These are phyloP conservation scores for Chytriomyces sp. DNA, from an alignment of 192 early-diverging fungal genomes.

Conservation along the genomic window DNA sequence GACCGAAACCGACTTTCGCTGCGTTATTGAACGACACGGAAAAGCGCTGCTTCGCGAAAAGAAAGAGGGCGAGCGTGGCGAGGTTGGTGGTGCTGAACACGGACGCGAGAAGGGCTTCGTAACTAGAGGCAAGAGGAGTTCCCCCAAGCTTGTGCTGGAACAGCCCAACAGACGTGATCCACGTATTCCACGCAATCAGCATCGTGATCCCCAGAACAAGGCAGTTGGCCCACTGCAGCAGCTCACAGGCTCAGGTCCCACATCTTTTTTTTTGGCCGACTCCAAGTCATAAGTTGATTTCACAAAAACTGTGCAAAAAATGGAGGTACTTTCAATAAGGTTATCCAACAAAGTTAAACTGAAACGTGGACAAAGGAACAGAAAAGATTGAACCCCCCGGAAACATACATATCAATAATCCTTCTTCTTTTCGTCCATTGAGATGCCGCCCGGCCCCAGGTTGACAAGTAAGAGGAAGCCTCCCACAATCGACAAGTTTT, in stretches of 20 bases:
- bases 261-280: no score
- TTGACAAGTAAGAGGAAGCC: slow-evolving; percentile 90
- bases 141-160: background rate
- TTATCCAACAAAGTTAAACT: no score
- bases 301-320: no score
- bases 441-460: slow-evolving; percentile 69
- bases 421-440: slow-evolving; percentile 95
- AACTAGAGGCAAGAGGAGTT: background rate
- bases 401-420: no score
- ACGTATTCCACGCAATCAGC: slow-evolving; percentile 5
- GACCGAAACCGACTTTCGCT: background rate
- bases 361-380: no score
- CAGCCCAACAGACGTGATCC: slow-evolving; percentile 1
- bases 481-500: slow-evolving; percentile 90
- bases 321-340: no score
- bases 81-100: background rate
- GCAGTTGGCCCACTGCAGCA: no score
- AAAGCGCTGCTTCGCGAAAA: background rate
- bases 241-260: no score
- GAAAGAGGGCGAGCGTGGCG: background rate
- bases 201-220: background rate
- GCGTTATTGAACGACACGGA: background rate
- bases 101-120: background rate
- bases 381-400: no score
- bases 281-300: no score